Evolutionary conservation across 805 yeast genomes (phyloP).

Genomic region (Sungouiella blattae): DNA sequence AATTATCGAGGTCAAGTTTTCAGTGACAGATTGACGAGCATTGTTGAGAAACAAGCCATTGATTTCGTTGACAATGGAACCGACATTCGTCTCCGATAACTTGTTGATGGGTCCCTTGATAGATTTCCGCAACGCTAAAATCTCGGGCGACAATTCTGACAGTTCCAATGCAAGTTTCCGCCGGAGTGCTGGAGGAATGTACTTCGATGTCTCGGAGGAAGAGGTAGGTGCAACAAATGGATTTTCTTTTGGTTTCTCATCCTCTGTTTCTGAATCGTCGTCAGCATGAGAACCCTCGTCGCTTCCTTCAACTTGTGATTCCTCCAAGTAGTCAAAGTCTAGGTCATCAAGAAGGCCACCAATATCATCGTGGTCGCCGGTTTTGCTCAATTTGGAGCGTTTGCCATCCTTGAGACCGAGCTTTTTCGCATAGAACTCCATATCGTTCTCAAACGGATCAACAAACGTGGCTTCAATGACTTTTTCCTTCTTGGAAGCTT

Average conservation of each 20-base stretch:
- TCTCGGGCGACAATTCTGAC: slow-evolving; percentile 34
- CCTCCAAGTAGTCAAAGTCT: slow-evolving; percentile 44
- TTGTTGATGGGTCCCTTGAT: slow-evolving; percentile 84
- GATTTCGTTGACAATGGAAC: slow-evolving; percentile 65
- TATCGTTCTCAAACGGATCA: slow-evolving; percentile 56
- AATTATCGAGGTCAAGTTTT: slow-evolving; percentile 58
- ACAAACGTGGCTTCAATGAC: slow-evolving; percentile 15
- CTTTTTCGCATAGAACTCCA: slow-evolving; percentile 77
- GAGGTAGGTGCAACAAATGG: slow-evolving; percentile 22
- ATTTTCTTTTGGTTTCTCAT: slow-evolving; percentile 50
- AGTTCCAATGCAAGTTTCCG: slow-evolving; percentile 44
- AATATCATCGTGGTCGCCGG: slow-evolving; percentile 67
- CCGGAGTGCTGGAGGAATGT: slow-evolving; percentile 87
- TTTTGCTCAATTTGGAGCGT: slow-evolving; percentile 41
- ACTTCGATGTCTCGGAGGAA: slow-evolving; percentile 34
- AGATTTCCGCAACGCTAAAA: slow-evolving; percentile 49
- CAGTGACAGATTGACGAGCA: slow-evolving; percentile 79
- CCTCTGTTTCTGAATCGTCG: slow-evolving; percentile 17
- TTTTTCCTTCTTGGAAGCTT: slow-evolving; percentile 5
- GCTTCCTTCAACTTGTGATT: slow-evolving; percentile 1
- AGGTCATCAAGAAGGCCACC: slow-evolving; percentile 82
- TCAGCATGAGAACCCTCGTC: slow-evolving; percentile 16
- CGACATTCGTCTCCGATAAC: slow-evolving; percentile 82
- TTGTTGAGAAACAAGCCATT: slow-evolving; percentile 58
- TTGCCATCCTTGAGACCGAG: slow-evolving; percentile 63